phyloP scores from a whole-genome alignment of 257 asterid genomes.

The Ophiorrhiza pumila region DNA sequence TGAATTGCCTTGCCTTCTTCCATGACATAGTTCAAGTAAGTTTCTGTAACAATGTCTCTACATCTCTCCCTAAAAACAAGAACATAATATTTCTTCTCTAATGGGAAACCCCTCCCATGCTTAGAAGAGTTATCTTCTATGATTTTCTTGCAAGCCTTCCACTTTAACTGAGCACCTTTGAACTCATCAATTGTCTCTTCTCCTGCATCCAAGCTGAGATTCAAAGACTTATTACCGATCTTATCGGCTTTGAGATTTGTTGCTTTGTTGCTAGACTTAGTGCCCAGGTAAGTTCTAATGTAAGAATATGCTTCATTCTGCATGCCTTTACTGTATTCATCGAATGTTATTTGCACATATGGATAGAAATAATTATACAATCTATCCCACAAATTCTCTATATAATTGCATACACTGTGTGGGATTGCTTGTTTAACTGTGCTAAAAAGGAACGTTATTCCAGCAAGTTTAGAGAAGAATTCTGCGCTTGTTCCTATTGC shows the following conservation, averaged over 20 bases:
- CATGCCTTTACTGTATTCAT: background rate
- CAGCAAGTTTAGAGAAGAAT: background rate
- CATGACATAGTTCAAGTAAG: constrained; percentile 11
- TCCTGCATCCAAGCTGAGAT: constrained; percentile 18
- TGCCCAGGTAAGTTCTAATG: constrained; percentile 18
- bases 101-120: no score
- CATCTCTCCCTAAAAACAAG: constrained; percentile 3
- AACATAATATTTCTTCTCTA: constrained; percentile 3
- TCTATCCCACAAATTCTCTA: background rate
- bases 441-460: background rate
- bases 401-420: no score
- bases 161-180: constrained; percentile 11
- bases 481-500: no score
- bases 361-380: constrained; percentile 3
- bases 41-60: background rate
- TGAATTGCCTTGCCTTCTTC: constrained; percentile 13
- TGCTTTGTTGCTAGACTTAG: constrained; percentile 13
- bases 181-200: constrained; percentile 9
- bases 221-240: background rate
- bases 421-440: background rate
- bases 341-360: constrained; percentile 4
- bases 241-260: constrained; percentile 15
- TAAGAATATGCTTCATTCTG: constrained; percentile 11
- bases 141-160: constrained; percentile 9
- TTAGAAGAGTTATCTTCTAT: background rate